Conservation (phyloP, 805 yeast genomes). For the Candida pseudofarinosa region DNA sequence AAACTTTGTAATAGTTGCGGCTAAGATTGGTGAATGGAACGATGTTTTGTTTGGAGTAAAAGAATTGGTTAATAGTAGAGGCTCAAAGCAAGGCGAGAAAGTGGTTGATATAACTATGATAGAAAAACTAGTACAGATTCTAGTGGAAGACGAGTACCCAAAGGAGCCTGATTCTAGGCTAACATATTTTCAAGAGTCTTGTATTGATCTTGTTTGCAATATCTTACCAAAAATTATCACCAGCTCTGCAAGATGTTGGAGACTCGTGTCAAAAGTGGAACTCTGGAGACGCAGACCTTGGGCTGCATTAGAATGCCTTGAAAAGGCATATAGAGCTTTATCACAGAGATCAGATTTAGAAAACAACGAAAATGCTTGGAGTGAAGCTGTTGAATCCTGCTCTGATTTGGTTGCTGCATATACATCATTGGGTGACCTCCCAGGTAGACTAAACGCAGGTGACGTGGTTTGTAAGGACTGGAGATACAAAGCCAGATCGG, state of each 20-base stretch:
- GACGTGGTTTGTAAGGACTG: constrained; percentile 89
- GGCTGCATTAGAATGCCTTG: constrained; percentile 80
- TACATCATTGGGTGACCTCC: constrained; percentile 78
- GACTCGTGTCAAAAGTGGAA: constrained; percentile 78
- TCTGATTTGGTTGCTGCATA: constrained; percentile 79
- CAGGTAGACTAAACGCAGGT: constrained; percentile 75
- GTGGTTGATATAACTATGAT: constrained; percentile 72
- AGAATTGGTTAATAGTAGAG: constrained; percentile 54
- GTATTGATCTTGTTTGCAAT: constrained; percentile 68
- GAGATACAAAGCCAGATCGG: constrained; percentile 76
- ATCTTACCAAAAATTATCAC: constrained; percentile 66
- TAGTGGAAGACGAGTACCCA: constrained; percentile 52
- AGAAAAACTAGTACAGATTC: constrained; percentile 65
- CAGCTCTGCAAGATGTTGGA: constrained; percentile 70
- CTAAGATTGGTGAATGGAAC: constrained; percentile 80
- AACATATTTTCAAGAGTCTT: constrained; percentile 61
- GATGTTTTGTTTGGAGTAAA: constrained; percentile 78
- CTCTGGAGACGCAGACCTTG: constrained; percentile 86
- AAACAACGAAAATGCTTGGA: constrained; percentile 62
- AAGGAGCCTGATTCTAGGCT: constrained; percentile 32
- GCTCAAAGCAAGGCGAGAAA: constrained; percentile 54
- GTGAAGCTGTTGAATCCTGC: constrained; percentile 74
- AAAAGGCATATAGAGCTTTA: constrained; percentile 77
- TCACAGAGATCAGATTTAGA: constrained; percentile 62
- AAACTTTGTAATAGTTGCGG: constrained; percentile 78